Evolutionary conservation across 257 asterid genomes (phyloP).

Genomic region (Solanum sitiens): DNA sequence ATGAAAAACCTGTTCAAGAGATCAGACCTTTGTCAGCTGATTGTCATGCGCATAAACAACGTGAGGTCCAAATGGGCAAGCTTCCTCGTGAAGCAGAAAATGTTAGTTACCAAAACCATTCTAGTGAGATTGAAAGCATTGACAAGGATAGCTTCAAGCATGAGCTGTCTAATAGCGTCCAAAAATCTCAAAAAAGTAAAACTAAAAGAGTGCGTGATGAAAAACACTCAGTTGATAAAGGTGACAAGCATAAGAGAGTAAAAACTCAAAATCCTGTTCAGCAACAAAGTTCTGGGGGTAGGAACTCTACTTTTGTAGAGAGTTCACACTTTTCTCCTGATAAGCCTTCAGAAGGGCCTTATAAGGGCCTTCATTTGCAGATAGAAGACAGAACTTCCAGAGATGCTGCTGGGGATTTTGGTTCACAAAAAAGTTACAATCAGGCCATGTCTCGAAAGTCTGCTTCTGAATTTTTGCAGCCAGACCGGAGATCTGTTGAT

Average conservation of each 20-base stretch:
- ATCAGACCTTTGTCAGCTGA: slow-evolving; percentile 21
- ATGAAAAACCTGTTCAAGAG: slow-evolving; percentile 33
- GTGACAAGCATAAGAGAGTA: slow-evolving; percentile 35
- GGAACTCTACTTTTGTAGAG: slow-evolving; percentile 39
- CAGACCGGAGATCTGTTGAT: slow-evolving; percentile 37
- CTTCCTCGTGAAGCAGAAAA: slow-evolving; percentile 20
- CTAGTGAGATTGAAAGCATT: slow-evolving; percentile 26
- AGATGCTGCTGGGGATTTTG: slow-evolving; percentile 29
- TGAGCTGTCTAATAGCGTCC: slow-evolving; percentile 29
- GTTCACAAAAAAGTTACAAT: slow-evolving; percentile 26
- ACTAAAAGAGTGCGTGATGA: slow-evolving; percentile 49
- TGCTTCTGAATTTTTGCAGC: slow-evolving; percentile 38
- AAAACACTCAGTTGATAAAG: slow-evolving; percentile 33
- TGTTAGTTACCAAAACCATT: slow-evolving; percentile 3
- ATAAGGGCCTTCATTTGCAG: slow-evolving; percentile 15
- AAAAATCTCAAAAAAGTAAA: slow-evolving; percentile 29
- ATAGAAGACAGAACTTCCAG: slow-evolving; percentile 22
- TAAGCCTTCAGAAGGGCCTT: slow-evolving; percentile 29
- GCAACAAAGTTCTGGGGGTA: slow-evolving; percentile 32
- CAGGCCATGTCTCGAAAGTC: slow-evolving; percentile 29
- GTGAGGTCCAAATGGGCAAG: slow-evolving; percentile 12
- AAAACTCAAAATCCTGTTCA: slow-evolving; percentile 38
- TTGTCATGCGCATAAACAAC: slow-evolving; percentile 26
- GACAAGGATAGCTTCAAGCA: slow-evolving; percentile 25
- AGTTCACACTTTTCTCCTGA: slow-evolving; percentile 54